Percentiles rank a stretch among this genome's conserved stretches.
Evolutionary conservation across 1,139 yeast genomes (phyloP).

Genomic region (Pichia sorboxylosa): DNA sequence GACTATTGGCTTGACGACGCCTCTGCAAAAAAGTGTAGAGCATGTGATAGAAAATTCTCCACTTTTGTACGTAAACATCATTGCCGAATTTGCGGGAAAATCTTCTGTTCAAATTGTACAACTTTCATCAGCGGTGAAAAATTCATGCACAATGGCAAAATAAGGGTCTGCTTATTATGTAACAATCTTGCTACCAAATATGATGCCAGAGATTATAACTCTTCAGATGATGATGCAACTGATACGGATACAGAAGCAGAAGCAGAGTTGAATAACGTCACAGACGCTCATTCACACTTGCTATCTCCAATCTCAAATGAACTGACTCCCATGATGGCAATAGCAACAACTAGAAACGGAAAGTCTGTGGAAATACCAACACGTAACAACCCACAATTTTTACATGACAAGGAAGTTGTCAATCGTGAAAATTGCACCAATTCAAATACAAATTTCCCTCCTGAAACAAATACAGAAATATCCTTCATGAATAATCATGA

Average conservation of each 20-base stretch:
- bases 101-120: conserved; percentile 85
- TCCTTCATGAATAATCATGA: conserved; percentile 19
- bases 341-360: conserved; percentile 72
- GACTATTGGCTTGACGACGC: conserved; percentile 53
- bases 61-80: conserved; percentile 86
- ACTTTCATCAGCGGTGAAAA: conserved; percentile 63
- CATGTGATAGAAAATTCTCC: conserved; percentile 44
- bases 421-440: too few relatives aligned
- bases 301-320: background rate
- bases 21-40: conserved; percentile 44
- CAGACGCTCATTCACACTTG: too few relatives aligned
- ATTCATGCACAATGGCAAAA: conserved; percentile 56
- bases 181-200: conserved; percentile 45
- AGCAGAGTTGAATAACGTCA: background rate
- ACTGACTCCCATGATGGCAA: conserved; percentile 74
- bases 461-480: conserved; percentile 25
- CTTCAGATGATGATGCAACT: background rate
- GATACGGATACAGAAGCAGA: too few relatives aligned
- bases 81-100: conserved; percentile 92
- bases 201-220: conserved; percentile 23
- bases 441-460: too few relatives aligned
- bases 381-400: too few relatives aligned
- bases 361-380: conserved; percentile 68
- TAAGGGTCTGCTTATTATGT: conserved; percentile 76
- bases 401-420: too few relatives aligned